Base-by-base conservation (phyloP, 140 eudicot genomes). In the Artemisia princeps region DNA sequence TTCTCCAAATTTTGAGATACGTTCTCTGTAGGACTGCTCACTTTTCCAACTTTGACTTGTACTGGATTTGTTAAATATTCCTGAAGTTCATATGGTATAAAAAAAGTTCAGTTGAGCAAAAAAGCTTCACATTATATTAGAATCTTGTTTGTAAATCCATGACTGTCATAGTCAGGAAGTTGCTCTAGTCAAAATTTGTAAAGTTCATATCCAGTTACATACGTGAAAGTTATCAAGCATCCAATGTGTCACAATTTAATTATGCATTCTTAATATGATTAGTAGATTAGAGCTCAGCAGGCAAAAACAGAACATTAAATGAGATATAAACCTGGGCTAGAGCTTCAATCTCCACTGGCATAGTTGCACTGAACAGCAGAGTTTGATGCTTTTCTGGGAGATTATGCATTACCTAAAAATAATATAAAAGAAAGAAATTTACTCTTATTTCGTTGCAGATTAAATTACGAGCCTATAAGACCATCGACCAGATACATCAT, bases 271-370 rank as follows among this genome's bases (percentile, higher is more conserved):
- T 60, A 68, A 19, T 44, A 20, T 68, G 51, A 55, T 69, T 19
- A 54, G 63, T 17, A 62, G 33, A 26, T 10, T 16, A 24, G 13
- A 55, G 45, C 13, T 62, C 28, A 24, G 11, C 46, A 30, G 60
- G 26, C 4, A 55, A 14, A 23, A 7, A 24, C 37, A 46, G 46
- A 20, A 17, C n/a, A 53, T 42, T 58, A 45, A 30, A 30, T 26
- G 50, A 33, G 9, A 72, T 30, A 45, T 45, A 26, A 55, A 88
- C 94, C 94, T 85, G 90, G 67, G 94, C 87, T 57, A 85, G 72
- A 55, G 86, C 89, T 83, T 88, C 94, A 75, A 85, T 85, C 86
- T 88, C 96, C 74, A 83, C 85, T 3, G 96, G 96, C 96, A 88
- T 88, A 69, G 96, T 88, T 37, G 96, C 96, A 79, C 90, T 85